Evolutionary conservation across 1,139 yeast genomes (phyloP).

Genomic region (Hemisphaericaspora xylofermentans): DNA sequence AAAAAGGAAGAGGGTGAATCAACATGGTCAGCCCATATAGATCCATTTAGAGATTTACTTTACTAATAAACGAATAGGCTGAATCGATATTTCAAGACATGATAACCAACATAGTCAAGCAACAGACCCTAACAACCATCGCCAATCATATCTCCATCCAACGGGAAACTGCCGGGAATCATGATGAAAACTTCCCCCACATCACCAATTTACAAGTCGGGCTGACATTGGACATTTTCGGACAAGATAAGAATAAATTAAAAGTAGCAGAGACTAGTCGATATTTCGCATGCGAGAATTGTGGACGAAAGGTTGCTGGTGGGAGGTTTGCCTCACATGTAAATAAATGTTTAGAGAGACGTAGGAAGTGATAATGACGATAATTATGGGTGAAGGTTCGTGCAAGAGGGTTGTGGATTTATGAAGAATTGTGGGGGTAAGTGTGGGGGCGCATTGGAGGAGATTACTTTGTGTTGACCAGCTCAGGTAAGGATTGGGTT

Average conservation of each 20-base stretch:
- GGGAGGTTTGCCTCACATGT: slow-evolving; percentile 90
- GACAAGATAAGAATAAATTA: slow-evolving; percentile 42
- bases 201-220: slow-evolving; percentile 10
- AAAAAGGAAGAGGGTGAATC: too few species aligned
- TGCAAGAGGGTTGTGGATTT: too few species aligned
- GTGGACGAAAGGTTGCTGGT: slow-evolving; percentile 86
- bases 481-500: too few species aligned
- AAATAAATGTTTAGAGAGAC: slow-evolving; percentile 71
- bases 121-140: slow-evolving; percentile 30
- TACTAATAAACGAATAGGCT: slow-evolving; percentile 21
- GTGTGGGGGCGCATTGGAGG: neutral
- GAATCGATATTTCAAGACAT: slow-evolving; percentile 35
- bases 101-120: slow-evolving; percentile 34
- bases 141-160: slow-evolving; percentile 27
- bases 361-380: slow-evolving; percentile 21
- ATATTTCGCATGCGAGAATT: slow-evolving; percentile 77
- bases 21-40: neutral
- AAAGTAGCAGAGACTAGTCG: slow-evolving; percentile 39
- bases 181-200: slow-evolving; percentile 8
- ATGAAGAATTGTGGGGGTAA: too few species aligned
- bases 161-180: slow-evolving; percentile 18
- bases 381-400: too few species aligned
- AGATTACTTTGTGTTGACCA: too few species aligned
- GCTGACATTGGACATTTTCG: slow-evolving; percentile 36
- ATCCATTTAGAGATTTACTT: neutral